Conservation (phyloP, 78 protist genomes). For the Dictyostelium brefeldianum region DNA sequence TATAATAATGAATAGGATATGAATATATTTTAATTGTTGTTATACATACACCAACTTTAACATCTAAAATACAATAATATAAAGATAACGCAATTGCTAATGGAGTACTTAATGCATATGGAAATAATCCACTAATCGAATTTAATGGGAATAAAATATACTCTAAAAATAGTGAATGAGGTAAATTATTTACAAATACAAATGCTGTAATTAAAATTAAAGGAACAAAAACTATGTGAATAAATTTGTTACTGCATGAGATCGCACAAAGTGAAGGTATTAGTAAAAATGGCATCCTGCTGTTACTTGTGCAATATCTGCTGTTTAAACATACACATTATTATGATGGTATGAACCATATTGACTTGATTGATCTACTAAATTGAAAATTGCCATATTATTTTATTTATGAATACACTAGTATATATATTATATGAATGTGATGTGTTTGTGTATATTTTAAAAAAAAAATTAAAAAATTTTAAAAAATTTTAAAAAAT, state of each 20-base stretch:
- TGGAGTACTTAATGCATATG: conserved; percentile 49
- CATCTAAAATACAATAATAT: conserved; percentile 40
- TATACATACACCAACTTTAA: conserved; percentile 77
- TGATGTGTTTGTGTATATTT: too few species aligned
- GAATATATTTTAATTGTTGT: too few species aligned
- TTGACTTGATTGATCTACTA: conserved; percentile 54
- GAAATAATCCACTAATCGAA: conserved; percentile 6
- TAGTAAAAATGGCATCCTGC: too few species aligned
- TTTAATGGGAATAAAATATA: conserved; percentile 1
- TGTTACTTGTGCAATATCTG: too few species aligned
- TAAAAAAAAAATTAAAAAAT: too few species aligned
- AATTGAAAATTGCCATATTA: conserved; percentile 18
- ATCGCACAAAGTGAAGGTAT: too few species aligned
- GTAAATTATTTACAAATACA: conserved; percentile 8
- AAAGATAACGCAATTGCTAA: conserved; percentile 35
- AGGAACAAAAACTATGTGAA: conserved; percentile 75
- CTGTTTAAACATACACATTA: conserved; percentile 36
- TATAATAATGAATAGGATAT: too few species aligned
- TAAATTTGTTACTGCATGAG: conserved; percentile 60
- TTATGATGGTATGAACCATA: conserved; percentile 70
- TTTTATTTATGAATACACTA: too few species aligned
- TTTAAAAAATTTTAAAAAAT: too few species aligned
- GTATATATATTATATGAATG: too few species aligned
- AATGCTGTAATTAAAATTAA: conserved; percentile 40
- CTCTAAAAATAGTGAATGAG: not conserved